Evolutionary conservation across 2,329 filamentous ascomycete genomes (phyloP).

Genomic region (Remersonia thermophila): DNA sequence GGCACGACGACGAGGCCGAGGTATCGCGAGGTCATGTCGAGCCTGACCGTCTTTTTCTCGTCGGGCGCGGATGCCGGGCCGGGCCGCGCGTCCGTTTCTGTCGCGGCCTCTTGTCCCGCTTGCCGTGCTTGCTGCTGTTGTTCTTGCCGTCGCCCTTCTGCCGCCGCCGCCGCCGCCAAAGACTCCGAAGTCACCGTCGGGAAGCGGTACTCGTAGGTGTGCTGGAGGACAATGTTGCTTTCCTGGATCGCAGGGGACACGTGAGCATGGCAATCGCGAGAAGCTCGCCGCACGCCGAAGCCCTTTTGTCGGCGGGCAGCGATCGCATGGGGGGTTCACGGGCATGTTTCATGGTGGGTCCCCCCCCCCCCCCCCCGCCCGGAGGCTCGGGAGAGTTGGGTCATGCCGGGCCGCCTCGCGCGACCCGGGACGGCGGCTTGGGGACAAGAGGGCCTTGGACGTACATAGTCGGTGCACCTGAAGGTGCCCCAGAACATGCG

Average conservation of each 20-base stretch:
- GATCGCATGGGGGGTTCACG: too few relatives aligned
- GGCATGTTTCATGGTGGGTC: too few relatives aligned
- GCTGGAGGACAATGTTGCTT: conserved; percentile 72
- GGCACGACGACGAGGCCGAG: conserved; percentile 85
- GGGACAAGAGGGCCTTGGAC: too few relatives aligned
- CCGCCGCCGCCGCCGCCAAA: conserved; percentile 15
- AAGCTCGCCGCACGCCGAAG: too few relatives aligned
- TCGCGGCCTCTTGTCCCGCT: conserved; percentile 21
- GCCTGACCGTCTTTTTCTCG: conserved; percentile 33
- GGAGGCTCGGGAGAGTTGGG: too few relatives aligned
- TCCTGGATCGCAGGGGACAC: conserved; percentile 43
- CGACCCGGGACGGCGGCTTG: too few relatives aligned
- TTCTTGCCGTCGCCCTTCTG: background rate
- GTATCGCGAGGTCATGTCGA: conserved; percentile 73
- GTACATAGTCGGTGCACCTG: conserved; percentile 86
- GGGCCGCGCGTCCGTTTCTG: conserved; percentile 5
- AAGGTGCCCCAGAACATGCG: conserved; percentile 84
- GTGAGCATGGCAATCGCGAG: too few relatives aligned
- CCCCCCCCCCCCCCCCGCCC: too few relatives aligned
- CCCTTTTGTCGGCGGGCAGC: too few relatives aligned
- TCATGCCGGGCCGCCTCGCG: too few relatives aligned
- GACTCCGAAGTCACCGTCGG: conserved; percentile 43
- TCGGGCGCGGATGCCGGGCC: too few relatives aligned
- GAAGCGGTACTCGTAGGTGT: conserved; percentile 80
- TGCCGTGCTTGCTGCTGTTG: background rate